Evolutionary conservation across 495 filamentous ascomycete genomes (phyloP), one percentile per base, ranked within the genome.

Genomic region (Penicillium goetzii): DNA sequence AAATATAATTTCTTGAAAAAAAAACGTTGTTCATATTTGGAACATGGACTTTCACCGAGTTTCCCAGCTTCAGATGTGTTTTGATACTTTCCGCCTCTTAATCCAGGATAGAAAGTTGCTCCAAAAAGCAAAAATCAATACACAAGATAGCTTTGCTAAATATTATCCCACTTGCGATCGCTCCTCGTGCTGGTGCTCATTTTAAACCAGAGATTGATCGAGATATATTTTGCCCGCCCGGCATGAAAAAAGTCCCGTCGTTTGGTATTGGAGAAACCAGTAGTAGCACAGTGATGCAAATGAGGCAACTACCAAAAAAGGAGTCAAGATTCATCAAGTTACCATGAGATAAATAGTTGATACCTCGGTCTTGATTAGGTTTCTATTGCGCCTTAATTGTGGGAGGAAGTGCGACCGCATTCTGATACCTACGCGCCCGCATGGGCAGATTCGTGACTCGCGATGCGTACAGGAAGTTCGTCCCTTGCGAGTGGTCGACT

Each of bases 391-490:
- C 45, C 45, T 50, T 11, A 50, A 50, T 50, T 23, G 21, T 15
- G 21, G 45, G 45, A 50, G 45, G 45, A 50, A 50, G 45, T 50
- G 21, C 45, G 45, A 50, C 45, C 45, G 25, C 45, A 23, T 50
- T 50, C 25, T 25, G 45, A 50, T 50, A 50, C 45, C 45, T 28
- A 50, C 45, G 45, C 21, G 25, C 45, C 36, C 19, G 19, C 21
- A 50, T 50, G 45, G 45, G 45, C 45, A 50, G 25, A 50, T 50
- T 50, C 45, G 45, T 50, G 45, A 50, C 45, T 50, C 19, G 45
- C 45, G 45, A 50, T 50, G 21, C 21, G 21, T 50, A 10, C 12
- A 50, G 45, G 1, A 50, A 25, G 19, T 50, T 19, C 21, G 19
- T 50, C 25, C 45, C 45, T 12, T 50, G 45, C 45, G 45, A 50